These are phyloP conservation scores for Hymenoscyphus albidus DNA, from an alignment of 2,329 filamentous ascomycete genomes.

Conservation along the genomic window DNA sequence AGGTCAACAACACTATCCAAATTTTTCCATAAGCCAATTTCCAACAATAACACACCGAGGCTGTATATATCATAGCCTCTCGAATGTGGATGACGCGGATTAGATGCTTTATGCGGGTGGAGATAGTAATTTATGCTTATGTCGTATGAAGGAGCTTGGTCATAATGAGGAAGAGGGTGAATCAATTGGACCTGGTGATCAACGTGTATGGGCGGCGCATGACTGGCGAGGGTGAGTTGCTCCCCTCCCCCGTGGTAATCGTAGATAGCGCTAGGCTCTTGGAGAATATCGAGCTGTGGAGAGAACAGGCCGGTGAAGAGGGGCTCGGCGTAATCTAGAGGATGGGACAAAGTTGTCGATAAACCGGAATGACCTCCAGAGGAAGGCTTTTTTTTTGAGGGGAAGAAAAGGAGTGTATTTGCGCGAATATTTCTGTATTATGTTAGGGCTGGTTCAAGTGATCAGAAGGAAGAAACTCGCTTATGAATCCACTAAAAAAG, in stretches of 20 bases:
- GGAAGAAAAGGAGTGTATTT: slow-evolving; percentile 43
- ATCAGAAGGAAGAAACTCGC: slow-evolving; percentile 14
- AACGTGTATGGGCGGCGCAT: slow-evolving; percentile 4
- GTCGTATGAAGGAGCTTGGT: neutral
- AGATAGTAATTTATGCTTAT: slow-evolving; percentile 30
- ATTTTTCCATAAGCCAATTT: slow-evolving; percentile 48
- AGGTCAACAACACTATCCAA: slow-evolving; percentile 33
- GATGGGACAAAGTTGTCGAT: slow-evolving; percentile 33
- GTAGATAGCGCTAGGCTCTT: slow-evolving; percentile 1
- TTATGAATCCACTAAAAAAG: slow-evolving; percentile 44
- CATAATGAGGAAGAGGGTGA: neutral
- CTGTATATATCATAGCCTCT: slow-evolving; percentile 43
- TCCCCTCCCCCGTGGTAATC: slow-evolving; percentile 37
- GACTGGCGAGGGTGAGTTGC: slow-evolving; percentile 39
- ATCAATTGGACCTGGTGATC: neutral
- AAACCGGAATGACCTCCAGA: slow-evolving; percentile 23
- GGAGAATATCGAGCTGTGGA: slow-evolving; percentile 35
- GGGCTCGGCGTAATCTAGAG: slow-evolving; percentile 29
- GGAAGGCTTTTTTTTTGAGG: slow-evolving; percentile 36
- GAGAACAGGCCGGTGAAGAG: slow-evolving; percentile 41
- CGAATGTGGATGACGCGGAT: slow-evolving; percentile 32
- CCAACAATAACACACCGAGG: slow-evolving; percentile 47
- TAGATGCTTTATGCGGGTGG: slow-evolving; percentile 28
- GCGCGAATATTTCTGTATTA: slow-evolving; percentile 32
- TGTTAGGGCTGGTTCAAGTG: neutral